Evolutionary conservation across 257 asterid species (phyloP).

Genomic region (Cruciata laevipes): DNA sequence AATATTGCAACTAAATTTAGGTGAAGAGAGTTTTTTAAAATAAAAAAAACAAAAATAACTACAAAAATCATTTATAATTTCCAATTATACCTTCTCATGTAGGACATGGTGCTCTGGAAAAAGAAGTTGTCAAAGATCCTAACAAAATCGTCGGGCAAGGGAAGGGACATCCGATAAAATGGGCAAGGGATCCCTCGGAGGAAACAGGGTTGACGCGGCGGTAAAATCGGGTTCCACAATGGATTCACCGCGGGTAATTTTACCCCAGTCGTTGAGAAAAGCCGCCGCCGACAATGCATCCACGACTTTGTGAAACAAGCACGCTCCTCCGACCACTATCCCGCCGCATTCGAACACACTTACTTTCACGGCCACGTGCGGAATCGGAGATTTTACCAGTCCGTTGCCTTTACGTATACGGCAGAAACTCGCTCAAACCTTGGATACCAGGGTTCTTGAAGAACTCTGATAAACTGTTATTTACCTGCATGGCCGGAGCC

Average conservation of each 20-base stretch:
- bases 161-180: no score
- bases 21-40: no score
- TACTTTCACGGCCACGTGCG: constrained; percentile 12
- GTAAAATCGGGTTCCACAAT: constrained; percentile 14
- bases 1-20: no score
- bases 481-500: neutral
- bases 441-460: constrained; percentile 19
- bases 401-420: constrained; percentile 21
- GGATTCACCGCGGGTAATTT: constrained; percentile 8
- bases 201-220: constrained; percentile 9
- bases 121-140: constrained; percentile 18
- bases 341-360: constrained; percentile 22
- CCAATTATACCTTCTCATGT: constrained; percentile 16
- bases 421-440: constrained; percentile 16
- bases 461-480: constrained; percentile 13
- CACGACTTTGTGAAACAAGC: constrained; percentile 21
- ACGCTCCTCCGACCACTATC: constrained; percentile 16
- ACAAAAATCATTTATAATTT: no score
- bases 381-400: constrained; percentile 11
- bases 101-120: constrained; percentile 16
- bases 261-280: constrained; percentile 19
- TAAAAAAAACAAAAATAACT: no score
- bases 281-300: constrained; percentile 12
- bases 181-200: constrained; percentile 15
- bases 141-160: constrained; percentile 17